A percentile compares a stretch with the other conserved stretches of the same genome.
Conservation (phyloP, 1,284 basidiomycete species). For the Apiotrichum mycotoxinovorans region DNA sequence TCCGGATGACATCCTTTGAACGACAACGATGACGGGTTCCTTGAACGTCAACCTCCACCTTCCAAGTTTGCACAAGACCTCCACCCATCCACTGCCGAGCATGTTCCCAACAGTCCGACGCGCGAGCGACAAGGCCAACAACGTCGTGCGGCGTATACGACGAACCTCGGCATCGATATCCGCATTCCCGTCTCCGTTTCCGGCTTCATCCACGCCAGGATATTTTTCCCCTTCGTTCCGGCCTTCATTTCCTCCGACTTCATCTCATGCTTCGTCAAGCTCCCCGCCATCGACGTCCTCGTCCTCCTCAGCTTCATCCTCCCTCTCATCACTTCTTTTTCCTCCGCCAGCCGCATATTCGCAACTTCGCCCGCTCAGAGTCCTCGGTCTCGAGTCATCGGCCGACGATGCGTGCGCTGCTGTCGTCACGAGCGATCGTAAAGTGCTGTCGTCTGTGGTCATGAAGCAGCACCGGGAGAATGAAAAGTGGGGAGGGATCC, state of each 20-base stretch:
- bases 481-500: conserved; percentile 68
- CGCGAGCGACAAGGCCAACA: not conserved
- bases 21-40: no score
- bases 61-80: not conserved
- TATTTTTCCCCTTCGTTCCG: not conserved
- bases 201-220: not conserved
- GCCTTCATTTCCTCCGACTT: not conserved
- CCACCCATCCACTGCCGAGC: not conserved
- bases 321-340: not conserved
- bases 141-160: not conserved
- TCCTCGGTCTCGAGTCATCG: conserved; percentile 72
- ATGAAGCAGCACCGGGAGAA: conserved; percentile 64
- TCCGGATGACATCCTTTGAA: no score
- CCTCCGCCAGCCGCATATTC: no score
- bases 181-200: not conserved
- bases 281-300: not conserved
- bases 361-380: conserved; percentile 45
- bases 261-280: not conserved
- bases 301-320: not conserved
- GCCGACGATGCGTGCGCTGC: conserved; percentile 89
- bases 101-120: not conserved
- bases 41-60: not conserved
- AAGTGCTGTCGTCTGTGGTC: conserved; percentile 76
- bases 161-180: not conserved
- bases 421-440: conserved; percentile 64